Evolutionary conservation across 345 rosid genomes (phyloP).

Genomic region (Raphanus raphanistrum): DNA sequence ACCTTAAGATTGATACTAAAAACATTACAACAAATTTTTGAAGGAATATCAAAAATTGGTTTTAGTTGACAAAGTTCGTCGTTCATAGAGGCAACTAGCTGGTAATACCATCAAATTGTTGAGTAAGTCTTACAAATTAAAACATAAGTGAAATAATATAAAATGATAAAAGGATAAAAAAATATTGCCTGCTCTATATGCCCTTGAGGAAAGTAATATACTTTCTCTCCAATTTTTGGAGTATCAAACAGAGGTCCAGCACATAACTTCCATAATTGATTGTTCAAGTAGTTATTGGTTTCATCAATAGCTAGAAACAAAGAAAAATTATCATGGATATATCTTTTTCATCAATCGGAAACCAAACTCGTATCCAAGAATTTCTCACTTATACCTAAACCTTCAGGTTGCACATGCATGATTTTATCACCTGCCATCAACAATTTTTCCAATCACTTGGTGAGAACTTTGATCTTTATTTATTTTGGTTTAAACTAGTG

Average conservation of each 20-base stretch:
- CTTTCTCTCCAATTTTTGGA: slow-evolving; percentile 50
- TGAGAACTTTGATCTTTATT: background rate
- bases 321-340: background rate
- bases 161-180: background rate
- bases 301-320: background rate
- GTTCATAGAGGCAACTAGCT: background rate
- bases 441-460: background rate
- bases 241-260: slow-evolving; percentile 54
- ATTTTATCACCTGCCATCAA: background rate
- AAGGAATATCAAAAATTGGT: background rate
- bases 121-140: background rate
- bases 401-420: background rate
- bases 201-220: slow-evolving; percentile 65
- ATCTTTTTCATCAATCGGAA: background rate
- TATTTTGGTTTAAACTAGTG: background rate
- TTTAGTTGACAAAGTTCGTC: background rate
- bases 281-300: background rate
- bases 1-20: background rate
- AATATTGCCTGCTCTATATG: slow-evolving; percentile 53
- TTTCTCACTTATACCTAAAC: background rate
- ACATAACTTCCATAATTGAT: slow-evolving; percentile 54
- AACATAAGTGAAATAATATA: background rate
- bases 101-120: background rate
- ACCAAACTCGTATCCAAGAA: background rate
- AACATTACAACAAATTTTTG: background rate